Base-by-base conservation (phyloP, 352 stramenopile genomes). In the Phytophthora crassamura region DNA sequence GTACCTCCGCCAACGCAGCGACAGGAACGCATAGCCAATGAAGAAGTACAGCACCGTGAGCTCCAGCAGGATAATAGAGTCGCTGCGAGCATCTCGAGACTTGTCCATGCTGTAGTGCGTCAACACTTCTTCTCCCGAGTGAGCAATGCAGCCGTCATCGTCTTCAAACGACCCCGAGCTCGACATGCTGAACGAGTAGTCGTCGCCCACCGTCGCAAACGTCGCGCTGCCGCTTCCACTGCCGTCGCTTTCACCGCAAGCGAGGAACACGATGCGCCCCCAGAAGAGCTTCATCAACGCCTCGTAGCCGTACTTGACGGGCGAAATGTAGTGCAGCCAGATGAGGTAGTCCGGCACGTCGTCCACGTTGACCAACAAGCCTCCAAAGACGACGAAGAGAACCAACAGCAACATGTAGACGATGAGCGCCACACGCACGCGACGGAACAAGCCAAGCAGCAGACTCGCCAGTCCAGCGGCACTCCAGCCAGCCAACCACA, bases 311-410 rank as follows among this genome's bases (percentile, higher is more conserved):
- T 68, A 78, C 39, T 78, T 84, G 4, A 86, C 46, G 0, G 76
- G 76, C 22, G 78, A 86, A n/a, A 84, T 77, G 61, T 86, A 86
- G 58, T 82, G 70, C 43, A 86, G 55, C 75, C 78, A 86, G 69
- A 79, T 81, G 55, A 86, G 57, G 58, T 82, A 86, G 64, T 78
- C 62, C 14, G 72, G 75, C 4, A 78, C 56, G 36, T 84, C 77
- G 63, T 77, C 67, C 25, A 74, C 71, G 59, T 86, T 82, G 10
- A 84, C 43, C 7, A 86, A 47, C 15, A 86, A 42, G 0, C 75
- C 75, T n/a, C 75, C 75, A 28, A 83, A 84, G 3, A 76, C 57
- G 28, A 81, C 74, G 16, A 87, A 72, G 9, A 82, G 65, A 9
- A 74, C 18, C 33, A 83, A 32, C 32, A 87, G 8, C 9, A 82